Percentiles rank a stretch among this genome's conserved stretches.
Conservation (phyloP, 129 eudicot genomes). For the Escallonia herrerae region DNA sequence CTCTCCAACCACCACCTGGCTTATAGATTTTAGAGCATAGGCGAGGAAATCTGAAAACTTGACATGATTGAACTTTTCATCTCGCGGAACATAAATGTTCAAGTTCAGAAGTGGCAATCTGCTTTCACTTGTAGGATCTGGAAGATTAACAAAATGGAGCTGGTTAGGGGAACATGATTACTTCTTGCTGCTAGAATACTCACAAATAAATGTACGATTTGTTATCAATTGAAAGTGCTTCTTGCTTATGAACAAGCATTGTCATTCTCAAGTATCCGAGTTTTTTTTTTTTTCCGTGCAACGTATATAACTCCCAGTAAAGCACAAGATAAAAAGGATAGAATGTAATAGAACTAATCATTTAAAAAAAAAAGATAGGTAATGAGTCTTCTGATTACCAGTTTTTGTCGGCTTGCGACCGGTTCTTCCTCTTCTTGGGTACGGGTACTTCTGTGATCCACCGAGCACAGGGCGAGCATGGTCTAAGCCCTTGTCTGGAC, state of each 20-base stretch:
- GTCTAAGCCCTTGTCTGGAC: neutral
- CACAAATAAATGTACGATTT: no score
- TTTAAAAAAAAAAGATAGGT: no score
- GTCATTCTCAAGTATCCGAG: no score
- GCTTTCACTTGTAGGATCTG: slow-evolving; percentile 17
- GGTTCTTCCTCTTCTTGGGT: slow-evolving; percentile 7
- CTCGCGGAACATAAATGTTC: slow-evolving; percentile 15
- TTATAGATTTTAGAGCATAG: slow-evolving; percentile 9
- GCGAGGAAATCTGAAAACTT: slow-evolving; percentile 16
- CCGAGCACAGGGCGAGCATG: slow-evolving; percentile 10
- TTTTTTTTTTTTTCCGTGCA: no score
- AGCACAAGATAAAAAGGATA: no score
- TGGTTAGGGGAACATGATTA: neutral
- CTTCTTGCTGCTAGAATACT: neutral
- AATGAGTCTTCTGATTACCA: neutral
- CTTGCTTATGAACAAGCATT: no score
- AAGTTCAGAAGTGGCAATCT: slow-evolving; percentile 18
- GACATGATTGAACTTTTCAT: slow-evolving; percentile 6
- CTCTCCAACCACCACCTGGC: slow-evolving; percentile 17
- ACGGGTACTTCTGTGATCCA: slow-evolving; percentile 1
- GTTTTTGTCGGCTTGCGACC: neutral
- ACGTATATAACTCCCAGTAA: no score
- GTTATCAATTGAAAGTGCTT: no score
- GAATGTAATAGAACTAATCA: neutral
- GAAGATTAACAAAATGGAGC: neutral